These are phyloP conservation scores for Pyricularia sp. DNA, from an alignment of 2,329 filamentous ascomycete genomes.

Conservation along the genomic window DNA sequence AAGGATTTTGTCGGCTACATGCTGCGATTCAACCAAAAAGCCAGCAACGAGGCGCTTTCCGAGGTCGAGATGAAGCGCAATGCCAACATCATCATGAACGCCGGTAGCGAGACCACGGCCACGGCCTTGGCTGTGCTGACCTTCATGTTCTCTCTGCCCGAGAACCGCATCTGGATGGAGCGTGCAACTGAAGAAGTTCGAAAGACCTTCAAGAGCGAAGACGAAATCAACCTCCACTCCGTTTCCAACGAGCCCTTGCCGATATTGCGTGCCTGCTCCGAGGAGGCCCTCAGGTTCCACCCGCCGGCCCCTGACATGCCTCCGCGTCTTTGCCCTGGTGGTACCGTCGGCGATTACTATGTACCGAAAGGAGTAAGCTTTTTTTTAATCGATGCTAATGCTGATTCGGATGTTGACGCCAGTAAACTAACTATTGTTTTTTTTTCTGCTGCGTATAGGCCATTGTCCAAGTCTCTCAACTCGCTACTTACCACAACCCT, in stretches of 20 bases:
- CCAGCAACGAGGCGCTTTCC: conserved; percentile 1
- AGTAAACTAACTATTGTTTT: neutral
- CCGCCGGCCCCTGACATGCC: conserved; percentile 17
- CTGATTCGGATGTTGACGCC: neutral
- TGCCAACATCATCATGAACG: conserved; percentile 11
- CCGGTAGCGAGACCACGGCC: conserved; percentile 13
- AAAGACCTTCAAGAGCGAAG: neutral
- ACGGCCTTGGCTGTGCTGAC: conserved; percentile 8
- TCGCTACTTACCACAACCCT: neutral
- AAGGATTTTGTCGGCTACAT: conserved; percentile 1
- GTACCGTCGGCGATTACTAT: neutral
- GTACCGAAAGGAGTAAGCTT: neutral
- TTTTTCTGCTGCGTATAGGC: neutral
- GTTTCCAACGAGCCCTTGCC: neutral
- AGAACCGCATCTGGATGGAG: conserved; percentile 7
- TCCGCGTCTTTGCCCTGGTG: neutral
- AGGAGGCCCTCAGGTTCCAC: conserved; percentile 18
- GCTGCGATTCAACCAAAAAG: neutral
- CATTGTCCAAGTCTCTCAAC: neutral
- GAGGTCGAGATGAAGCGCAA: conserved; percentile 13
- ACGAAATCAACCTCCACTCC: neutral
- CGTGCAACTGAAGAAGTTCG: neutral
- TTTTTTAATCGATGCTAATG: no score
- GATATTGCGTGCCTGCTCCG: conserved; percentile 22
- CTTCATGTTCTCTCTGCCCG: conserved; percentile 11